Evolutionary conservation across 2,329 filamentous ascomycete genomes (phyloP), one percentile per base, ranked within the genome.

Genomic region (Neonectria neomacrospora): DNA sequence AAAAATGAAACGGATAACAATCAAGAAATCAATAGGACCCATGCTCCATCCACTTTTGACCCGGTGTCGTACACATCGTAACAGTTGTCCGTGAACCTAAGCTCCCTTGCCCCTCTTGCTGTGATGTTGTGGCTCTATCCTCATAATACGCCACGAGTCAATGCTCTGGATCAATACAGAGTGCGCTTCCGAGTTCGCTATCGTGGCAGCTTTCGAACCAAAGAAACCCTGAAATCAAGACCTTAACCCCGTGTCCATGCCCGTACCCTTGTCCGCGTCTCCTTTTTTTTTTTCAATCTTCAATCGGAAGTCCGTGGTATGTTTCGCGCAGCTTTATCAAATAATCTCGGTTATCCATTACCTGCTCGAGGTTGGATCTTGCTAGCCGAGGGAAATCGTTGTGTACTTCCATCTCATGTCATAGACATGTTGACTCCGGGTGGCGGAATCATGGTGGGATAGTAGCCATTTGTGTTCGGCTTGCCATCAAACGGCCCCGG

Each of bases 401-500:
- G 1, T 30, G 23, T n/a, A 34, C 9, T 26, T 32, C 32, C 30
- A 45, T 34, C 26, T 70, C 59, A 76, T 61, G 71, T 68, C 71
- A 78, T 75, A 50, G 78, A 79, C 73, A 84, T 80, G 67, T 81
- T 80, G 74, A 83, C 80, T 28, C 82, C 81, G 1, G 83, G 81
- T 23, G 83, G 82, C 7, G 82, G 77, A 30, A 84, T 73, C 67
- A 82, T 76, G 6, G 80, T 82, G 2, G 86, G 86, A 64, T 87
- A 88, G 66, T 85, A 86, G 14, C 85, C 85, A 22, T 75, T 76
- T 5, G 85, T 86, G 45, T 76, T 81, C 10, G 81, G 45, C 69
- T 86, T 88, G 60, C 83, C 83, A 56, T 88, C 85, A 65, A 85
- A 88, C 10, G 83, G 80, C 16, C 81, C 81, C 63, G 84, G 71